These are phyloP conservation scores for Beauveria sp. DNA, from an alignment of 2,329 filamentous ascomycete genomes.

Conservation along the genomic window DNA sequence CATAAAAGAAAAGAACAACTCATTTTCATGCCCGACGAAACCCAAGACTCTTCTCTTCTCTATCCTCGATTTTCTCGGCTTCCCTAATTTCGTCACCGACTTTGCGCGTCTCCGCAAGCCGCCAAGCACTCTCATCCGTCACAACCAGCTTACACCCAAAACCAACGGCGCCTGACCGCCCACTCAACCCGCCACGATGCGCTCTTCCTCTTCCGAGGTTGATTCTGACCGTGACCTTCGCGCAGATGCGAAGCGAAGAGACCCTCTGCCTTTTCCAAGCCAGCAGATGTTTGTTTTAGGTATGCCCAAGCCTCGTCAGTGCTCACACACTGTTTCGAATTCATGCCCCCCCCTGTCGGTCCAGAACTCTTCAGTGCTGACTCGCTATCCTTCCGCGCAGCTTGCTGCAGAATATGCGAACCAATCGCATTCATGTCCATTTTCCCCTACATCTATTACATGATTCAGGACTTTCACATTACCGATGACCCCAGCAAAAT, in stretches of 20 bases:
- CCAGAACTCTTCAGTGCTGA: constrained; percentile 1
- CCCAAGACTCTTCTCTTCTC: background rate
- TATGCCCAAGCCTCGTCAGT: constrained; percentile 23
- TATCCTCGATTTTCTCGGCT: background rate
- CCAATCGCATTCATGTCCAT: constrained; percentile 99
- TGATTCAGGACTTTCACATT: constrained; percentile 88
- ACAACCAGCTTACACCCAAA: constrained; percentile 5
- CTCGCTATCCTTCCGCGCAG: constrained; percentile 35
- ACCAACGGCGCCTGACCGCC: constrained; percentile 3
- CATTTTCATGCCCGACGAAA: background rate
- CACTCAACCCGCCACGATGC: constrained; percentile 21
- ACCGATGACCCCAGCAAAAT: constrained; percentile 72
- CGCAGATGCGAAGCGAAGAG: constrained; percentile 16
- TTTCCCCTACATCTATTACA: constrained; percentile 96
- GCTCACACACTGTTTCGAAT: background rate
- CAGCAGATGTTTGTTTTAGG: constrained; percentile 47
- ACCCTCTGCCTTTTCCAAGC: constrained; percentile 29
- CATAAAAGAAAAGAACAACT: background rate
- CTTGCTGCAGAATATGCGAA: constrained; percentile 91
- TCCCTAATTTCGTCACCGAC: background rate
- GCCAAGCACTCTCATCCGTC: background rate
- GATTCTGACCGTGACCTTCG: constrained; percentile 16
- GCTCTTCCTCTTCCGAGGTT: constrained; percentile 18
- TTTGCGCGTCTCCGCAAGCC: background rate
- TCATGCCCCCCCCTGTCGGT: background rate